phyloP scores from a whole-genome alignment of 176 grass and related monocot genomes.

The Carex cristatella region DNA sequence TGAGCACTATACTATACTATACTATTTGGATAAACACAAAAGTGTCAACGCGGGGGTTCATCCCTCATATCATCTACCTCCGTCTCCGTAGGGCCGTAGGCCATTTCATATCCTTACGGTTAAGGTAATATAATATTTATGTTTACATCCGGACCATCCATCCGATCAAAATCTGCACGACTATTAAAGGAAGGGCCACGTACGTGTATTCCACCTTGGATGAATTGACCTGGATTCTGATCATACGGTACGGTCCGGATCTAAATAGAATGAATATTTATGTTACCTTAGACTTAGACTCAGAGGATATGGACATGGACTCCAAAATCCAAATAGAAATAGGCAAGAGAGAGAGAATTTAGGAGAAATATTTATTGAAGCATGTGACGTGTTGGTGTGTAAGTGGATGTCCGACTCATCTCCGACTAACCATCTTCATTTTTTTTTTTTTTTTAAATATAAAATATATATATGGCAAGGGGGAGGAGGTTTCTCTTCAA shows the following conservation, averaged over 20 bases:
- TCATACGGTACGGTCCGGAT: too few relatives aligned
- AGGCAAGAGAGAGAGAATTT: not conserved
- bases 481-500: not conserved
- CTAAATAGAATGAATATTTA: too few relatives aligned
- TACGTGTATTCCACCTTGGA: too few relatives aligned
- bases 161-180: too few relatives aligned
- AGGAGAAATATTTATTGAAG: slow-evolving; percentile 10
- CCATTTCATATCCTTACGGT: too few relatives aligned
- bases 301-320: too few relatives aligned
- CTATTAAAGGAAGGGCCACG: too few relatives aligned
- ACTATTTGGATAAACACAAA: slow-evolving; percentile 11
- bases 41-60: not conserved
- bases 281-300: too few relatives aligned
- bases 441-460: slow-evolving; percentile 3
- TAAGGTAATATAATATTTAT: too few relatives aligned
- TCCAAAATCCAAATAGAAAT: too few relatives aligned
- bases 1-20: slow-evolving; percentile 3
- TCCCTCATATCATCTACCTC: not conserved
- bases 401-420: slow-evolving; percentile 39
- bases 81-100: not conserved
- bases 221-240: too few relatives aligned
- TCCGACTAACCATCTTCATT: not conserved
- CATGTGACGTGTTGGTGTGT: not conserved
- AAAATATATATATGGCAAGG: not conserved
- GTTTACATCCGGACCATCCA: too few relatives aligned